Conservation (phyloP, 768 basidiomycete genomes). For the Leccinum subtestaceum region DNA sequence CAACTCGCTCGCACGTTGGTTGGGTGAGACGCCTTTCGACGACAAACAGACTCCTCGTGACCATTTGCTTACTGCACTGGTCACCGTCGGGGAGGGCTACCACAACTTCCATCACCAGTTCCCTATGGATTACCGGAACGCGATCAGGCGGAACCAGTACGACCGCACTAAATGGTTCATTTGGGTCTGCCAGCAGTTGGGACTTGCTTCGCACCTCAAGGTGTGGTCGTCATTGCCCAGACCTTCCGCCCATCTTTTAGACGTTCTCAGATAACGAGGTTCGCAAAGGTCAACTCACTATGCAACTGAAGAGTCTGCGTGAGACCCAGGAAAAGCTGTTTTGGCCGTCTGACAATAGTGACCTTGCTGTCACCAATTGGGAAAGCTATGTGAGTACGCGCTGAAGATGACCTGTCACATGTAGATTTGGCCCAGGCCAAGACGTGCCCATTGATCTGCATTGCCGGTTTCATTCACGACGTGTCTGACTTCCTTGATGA, state of each 20-base stretch:
- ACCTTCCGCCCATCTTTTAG: constrained; percentile 13
- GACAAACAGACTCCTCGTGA: constrained; percentile 93
- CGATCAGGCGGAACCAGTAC: constrained; percentile 88
- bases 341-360: constrained; percentile 76
- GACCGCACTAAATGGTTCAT: constrained; percentile 95
- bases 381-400: constrained; percentile 63
- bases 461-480: constrained; percentile 94
- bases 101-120: constrained; percentile 98
- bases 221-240: constrained; percentile 12
- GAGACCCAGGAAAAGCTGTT: constrained; percentile 69
- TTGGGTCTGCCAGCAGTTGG: constrained; percentile 44
- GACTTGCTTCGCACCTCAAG: constrained; percentile 58
- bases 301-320: constrained; percentile 87
- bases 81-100: constrained; percentile 94
- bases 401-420: constrained; percentile 1
- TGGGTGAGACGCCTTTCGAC: constrained; percentile 89
- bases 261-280: constrained; percentile 70
- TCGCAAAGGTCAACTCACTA: constrained; percentile 87
- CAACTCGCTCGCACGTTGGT: constrained; percentile 95
- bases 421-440: constrained; percentile 76
- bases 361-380: constrained; percentile 83
- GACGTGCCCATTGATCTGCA: constrained; percentile 77
- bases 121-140: constrained; percentile 97
- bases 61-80: constrained; percentile 84
- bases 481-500: constrained; percentile 82